Conservation (phyloP, 192 early-diverging fungal species). For the Globomyces pollinis-pini region DNA sequence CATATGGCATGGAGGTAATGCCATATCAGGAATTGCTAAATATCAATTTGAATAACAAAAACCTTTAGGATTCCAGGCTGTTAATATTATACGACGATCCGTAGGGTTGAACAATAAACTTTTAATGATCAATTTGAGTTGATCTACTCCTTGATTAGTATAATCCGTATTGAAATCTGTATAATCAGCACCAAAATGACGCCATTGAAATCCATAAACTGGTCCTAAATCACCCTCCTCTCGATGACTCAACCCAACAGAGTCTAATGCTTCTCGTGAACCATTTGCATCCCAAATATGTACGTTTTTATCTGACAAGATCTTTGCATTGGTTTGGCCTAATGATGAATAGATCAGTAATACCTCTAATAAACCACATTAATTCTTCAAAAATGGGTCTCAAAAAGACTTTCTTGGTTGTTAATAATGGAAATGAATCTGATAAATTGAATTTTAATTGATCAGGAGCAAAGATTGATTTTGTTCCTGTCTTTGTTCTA, state of each 20-base stretch:
- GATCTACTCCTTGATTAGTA: slow-evolving; percentile 85
- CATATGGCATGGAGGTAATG: slow-evolving; percentile 95
- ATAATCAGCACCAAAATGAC: slow-evolving; percentile 96
- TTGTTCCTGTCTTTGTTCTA: slow-evolving; percentile 67
- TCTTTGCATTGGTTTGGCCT: slow-evolving; percentile 72
- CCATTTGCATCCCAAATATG: slow-evolving; percentile 72
- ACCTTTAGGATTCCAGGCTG: slow-evolving; percentile 98
- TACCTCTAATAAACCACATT: slow-evolving; percentile 89
- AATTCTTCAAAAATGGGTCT: slow-evolving; percentile 90
- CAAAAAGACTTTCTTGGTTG: slow-evolving; percentile 91
- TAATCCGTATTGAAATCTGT: slow-evolving; percentile 77
- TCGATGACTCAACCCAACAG: slow-evolving; percentile 62
- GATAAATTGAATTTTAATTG: slow-evolving; percentile 79
- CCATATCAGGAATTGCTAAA: slow-evolving; percentile 54
- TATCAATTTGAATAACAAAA: slow-evolving; percentile 9
- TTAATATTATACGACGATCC: slow-evolving; percentile 86
- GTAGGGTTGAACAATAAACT: slow-evolving; percentile 78
- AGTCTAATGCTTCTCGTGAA: slow-evolving; percentile 81
- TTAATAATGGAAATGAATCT: slow-evolving; percentile 77
- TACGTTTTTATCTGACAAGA: slow-evolving; percentile 62
- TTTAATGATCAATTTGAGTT: slow-evolving; percentile 45
- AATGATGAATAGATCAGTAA: too few relatives aligned
- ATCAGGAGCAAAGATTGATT: slow-evolving; percentile 63
- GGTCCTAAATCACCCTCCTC: slow-evolving; percentile 70
- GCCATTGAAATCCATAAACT: slow-evolving; percentile 98